phyloP scores from a whole-genome alignment of 2,329 filamentous ascomycete species.

The Ilyonectria sp. region DNA sequence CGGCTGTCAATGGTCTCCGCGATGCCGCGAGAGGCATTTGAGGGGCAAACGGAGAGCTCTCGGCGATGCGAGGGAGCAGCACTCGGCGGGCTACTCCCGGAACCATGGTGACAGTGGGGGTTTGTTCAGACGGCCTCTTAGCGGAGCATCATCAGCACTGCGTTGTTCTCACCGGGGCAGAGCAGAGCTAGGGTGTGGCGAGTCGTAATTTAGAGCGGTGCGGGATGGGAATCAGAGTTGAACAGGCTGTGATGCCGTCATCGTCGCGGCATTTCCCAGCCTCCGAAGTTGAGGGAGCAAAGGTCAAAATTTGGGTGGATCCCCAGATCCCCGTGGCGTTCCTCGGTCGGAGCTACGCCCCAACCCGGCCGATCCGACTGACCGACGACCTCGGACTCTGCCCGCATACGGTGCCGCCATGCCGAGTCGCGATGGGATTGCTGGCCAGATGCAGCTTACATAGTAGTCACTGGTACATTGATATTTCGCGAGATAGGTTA shows the following conservation, averaged over 20 bases:
- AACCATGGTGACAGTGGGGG: constrained; percentile 60
- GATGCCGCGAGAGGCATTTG: constrained; percentile 43
- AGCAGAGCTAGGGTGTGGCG: constrained; percentile 22
- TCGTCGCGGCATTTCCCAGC: constrained; percentile 53
- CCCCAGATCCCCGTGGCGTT: constrained; percentile 33
- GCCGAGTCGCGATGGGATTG: constrained; percentile 20
- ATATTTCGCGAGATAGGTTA: no score
- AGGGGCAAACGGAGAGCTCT: constrained; percentile 47
- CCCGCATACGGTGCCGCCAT: constrained; percentile 24
- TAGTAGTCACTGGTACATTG: no score
- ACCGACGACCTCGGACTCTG: constrained; percentile 34
- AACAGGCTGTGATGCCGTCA: constrained; percentile 52
- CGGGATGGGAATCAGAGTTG: constrained; percentile 41
- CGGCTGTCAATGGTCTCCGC: constrained; percentile 42
- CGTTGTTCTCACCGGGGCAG: constrained; percentile 33
- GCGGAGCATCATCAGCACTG: constrained; percentile 51
- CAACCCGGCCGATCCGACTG: constrained; percentile 39
- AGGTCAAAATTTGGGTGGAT: constrained; percentile 44
- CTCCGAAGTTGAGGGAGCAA: constrained; percentile 46
- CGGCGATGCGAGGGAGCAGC: constrained; percentile 64
- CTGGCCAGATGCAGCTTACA: neutral
- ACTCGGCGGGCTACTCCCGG: constrained; percentile 65
- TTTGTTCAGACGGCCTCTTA: constrained; percentile 43
- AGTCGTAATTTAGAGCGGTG: constrained; percentile 26
- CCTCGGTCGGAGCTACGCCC: constrained; percentile 43